Evolutionary conservation across 1,139 yeast genomes (phyloP), one percentile per base, ranked within the genome.

Genomic region (Lodderomyces elongisporus): DNA sequence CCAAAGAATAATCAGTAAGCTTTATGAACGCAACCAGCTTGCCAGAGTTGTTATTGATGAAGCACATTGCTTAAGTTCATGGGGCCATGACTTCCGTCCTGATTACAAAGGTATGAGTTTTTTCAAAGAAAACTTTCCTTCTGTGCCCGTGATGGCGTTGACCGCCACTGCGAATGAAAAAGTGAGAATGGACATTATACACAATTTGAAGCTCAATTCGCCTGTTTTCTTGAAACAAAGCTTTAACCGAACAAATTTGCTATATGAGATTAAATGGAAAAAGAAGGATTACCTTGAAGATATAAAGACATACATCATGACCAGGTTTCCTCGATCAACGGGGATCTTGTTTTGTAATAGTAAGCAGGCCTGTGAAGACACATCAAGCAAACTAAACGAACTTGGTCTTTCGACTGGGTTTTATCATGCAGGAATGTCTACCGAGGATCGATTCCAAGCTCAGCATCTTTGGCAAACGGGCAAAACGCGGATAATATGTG

Each of bases 21-120:
- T 91, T 14, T 68, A 84, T 52, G 62, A 66, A 3, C 69, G 68
- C 25, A 63, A 70, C 4, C 63, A 66, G 46, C 60, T 93, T 27
- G 95, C 96, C 0, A 66, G 97, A 35, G 74, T 93, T 22, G 96
- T 93, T 8, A 88, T 93, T 31, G 99, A 93, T 60, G 99, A 93
- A 53, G 98, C 98, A 0, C 99, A 93, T 60, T 93, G 99, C 70
- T 94, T 93, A 37, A 85, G 96, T 39, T 84, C 95, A 8, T 93
- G 99, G 99, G 99, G 99, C 13, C 98, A 93, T 57, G 98, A 93
- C 58, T 93, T 93, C 55, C 70, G 99, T 38, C 97, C 97, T 0
- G 97, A 91, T 56, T 93, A 93, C 59, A 85, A 88, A 49, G 83
- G 80, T 20, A 66, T 93, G 55, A 79, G 79, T 25, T 70, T 71